phyloP scores from a whole-genome alignment of 306 rosid species.

The Cicer chorassanicum region DNA sequence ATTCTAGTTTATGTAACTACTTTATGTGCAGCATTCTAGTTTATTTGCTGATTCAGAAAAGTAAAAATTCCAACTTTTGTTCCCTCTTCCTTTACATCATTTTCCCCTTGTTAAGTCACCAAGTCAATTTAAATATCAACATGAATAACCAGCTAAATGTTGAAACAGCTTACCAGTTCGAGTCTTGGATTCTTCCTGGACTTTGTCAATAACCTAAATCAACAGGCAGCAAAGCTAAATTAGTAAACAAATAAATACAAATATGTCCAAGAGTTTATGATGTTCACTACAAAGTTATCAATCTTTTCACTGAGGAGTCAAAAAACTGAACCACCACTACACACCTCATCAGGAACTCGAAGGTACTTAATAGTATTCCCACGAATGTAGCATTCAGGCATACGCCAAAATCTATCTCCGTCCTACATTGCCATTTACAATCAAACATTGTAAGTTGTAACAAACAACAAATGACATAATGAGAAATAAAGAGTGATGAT shows the following conservation, averaged over 20 bases:
- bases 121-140: slow-evolving; percentile 19
- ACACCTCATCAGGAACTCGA: slow-evolving; percentile 98
- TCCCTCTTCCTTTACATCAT: not conserved
- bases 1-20: slow-evolving; percentile 13
- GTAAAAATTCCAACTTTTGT: not conserved
- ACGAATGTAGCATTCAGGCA: slow-evolving; percentile 97
- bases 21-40: slow-evolving; percentile 12
- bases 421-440: slow-evolving; percentile 61
- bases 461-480: not conserved
- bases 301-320: not conserved
- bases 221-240: slow-evolving; percentile 37
- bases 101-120: not conserved
- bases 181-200: slow-evolving; percentile 97
- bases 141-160: slow-evolving; percentile 28
- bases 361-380: slow-evolving; percentile 97
- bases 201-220: slow-evolving; percentile 92
- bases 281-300: not conserved
- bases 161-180: slow-evolving; percentile 65
- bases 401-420: slow-evolving; percentile 99
- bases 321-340: slow-evolving; percentile 1
- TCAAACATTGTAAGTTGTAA: slow-evolving; percentile 14
- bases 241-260: slow-evolving; percentile 22
- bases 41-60: slow-evolving; percentile 6
- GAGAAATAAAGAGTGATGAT: not conserved
- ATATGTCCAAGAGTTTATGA: not conserved